These are phyloP conservation scores for Poterioochromonas sp. DNA, from an alignment of 352 stramenopile species.

Conservation along the genomic window DNA sequence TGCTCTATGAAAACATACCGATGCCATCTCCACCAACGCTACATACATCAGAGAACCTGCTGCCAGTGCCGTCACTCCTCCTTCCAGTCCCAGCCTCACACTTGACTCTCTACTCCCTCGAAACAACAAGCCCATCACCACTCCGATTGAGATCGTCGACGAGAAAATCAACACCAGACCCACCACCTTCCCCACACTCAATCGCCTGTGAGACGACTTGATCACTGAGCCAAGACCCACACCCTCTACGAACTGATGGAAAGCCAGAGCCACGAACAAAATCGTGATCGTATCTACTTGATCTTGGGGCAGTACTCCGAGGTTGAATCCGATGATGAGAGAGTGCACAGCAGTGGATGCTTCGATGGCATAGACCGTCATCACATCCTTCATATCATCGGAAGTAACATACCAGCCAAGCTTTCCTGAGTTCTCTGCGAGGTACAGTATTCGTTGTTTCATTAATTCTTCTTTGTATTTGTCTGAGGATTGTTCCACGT, in stretches of 20 bases:
- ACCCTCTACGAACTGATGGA: conserved; percentile 21
- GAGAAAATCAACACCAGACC: neutral
- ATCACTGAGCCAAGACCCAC: neutral
- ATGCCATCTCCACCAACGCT: neutral
- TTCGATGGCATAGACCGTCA: conserved; percentile 4
- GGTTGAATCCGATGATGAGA: conserved; percentile 4
- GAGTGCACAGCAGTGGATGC: conserved; percentile 1
- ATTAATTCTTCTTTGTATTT: too few species aligned
- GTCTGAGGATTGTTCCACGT: too few species aligned
- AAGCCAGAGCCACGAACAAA: neutral
- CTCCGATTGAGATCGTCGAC: neutral
- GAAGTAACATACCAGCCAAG: too few species aligned
- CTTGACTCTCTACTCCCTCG: too few species aligned
- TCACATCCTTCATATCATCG: neutral
- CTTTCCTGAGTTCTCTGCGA: too few species aligned
- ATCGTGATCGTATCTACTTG: neutral
- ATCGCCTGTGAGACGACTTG: too few species aligned
- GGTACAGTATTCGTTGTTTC: too few species aligned
- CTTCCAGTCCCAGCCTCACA: neutral
- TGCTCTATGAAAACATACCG: conserved; percentile 1
- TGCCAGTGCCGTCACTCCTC: neutral
- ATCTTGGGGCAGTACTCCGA: neutral
- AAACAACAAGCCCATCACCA: neutral
- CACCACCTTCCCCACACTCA: neutral
- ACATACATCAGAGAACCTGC: conserved; percentile 5